Conservation (phyloP, 139 green algal genomes). For the Chlorella sp. region DNA sequence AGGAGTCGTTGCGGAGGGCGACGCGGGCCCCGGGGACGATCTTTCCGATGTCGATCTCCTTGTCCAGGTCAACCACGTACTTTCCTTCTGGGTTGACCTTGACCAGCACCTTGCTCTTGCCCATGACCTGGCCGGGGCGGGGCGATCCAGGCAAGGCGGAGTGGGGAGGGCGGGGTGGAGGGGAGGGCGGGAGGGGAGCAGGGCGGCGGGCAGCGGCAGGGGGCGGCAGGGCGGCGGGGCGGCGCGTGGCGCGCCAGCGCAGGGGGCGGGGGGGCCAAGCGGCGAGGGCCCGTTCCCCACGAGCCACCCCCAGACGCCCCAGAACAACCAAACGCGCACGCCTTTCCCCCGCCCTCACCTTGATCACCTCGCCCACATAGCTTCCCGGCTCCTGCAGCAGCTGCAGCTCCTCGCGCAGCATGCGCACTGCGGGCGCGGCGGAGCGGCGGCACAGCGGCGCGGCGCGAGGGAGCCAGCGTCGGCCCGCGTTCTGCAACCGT, state of each 20-base stretch:
- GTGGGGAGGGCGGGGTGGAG: too few relatives aligned
- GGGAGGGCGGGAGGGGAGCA: background rate
- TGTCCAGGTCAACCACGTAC: slow-evolving; percentile 95
- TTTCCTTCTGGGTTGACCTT: slow-evolving; percentile 99
- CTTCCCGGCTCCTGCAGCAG: slow-evolving; percentile 98
- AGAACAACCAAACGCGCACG: too few relatives aligned
- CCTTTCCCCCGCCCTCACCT: slow-evolving; percentile 61
- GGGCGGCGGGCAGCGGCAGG: background rate
- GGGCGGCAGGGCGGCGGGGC: too few relatives aligned
- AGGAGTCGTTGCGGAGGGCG: slow-evolving; percentile 97
- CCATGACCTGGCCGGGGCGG: slow-evolving; percentile 98
- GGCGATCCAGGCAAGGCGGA: too few relatives aligned
- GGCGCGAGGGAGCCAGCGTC: background rate
- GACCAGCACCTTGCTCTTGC: slow-evolving; percentile 98
- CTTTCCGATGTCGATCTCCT: slow-evolving; percentile 80
- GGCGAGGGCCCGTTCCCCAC: too few relatives aligned
- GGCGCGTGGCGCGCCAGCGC: background rate
- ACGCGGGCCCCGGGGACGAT: slow-evolving; percentile 85
- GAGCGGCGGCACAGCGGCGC: background rate
- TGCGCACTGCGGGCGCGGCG: slow-evolving; percentile 75
- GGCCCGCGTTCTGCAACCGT: background rate
- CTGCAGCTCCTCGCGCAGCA: slow-evolving; percentile 96
- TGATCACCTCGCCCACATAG: slow-evolving; percentile 99
- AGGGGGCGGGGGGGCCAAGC: too few relatives aligned
- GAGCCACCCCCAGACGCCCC: too few relatives aligned